Conservation (phyloP, 2,329 filamentous ascomycete genomes). For the Aspergillaceae sp. region DNA sequence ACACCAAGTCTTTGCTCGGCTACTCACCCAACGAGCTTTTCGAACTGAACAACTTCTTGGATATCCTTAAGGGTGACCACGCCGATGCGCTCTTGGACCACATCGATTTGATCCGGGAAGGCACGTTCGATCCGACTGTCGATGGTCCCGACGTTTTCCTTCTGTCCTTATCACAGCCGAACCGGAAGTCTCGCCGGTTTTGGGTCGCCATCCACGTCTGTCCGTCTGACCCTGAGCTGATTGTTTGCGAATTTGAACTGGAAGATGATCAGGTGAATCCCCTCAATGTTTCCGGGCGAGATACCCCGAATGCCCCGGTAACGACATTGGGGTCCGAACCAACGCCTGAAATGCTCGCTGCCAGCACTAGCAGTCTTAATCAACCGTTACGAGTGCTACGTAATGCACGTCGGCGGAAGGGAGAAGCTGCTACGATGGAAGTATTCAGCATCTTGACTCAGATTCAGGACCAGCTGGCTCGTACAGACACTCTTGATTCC, state of each 20-base stretch:
- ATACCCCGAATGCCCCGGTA: conserved; percentile 12
- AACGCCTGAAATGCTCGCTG: conserved; percentile 62
- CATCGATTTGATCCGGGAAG: conserved; percentile 77
- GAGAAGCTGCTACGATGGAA: conserved; percentile 80
- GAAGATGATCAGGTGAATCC: conserved; percentile 64
- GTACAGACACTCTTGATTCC: conserved; percentile 57
- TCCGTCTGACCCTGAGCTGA: conserved; percentile 55
- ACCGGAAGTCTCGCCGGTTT: conserved; percentile 54
- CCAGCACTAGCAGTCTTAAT: conserved; percentile 67
- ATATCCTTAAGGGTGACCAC: conserved; percentile 76
- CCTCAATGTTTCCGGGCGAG: conserved; percentile 11
- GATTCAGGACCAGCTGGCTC: conserved; percentile 69
- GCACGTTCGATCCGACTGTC: conserved; percentile 62
- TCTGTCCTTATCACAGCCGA: conserved; percentile 57
- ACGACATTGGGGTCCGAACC: conserved; percentile 65
- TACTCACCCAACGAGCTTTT: conserved; percentile 72
- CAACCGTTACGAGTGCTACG: conserved; percentile 68
- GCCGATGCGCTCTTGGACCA: conserved; percentile 76
- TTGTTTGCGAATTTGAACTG: conserved; percentile 83
- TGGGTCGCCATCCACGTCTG: conserved; percentile 85
- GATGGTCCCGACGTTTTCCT: conserved; percentile 85
- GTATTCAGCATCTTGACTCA: conserved; percentile 90
- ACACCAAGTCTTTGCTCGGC: conserved; percentile 65
- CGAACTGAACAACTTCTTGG: conserved; percentile 63
- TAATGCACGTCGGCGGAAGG: conserved; percentile 64